Conservation (phyloP, 441 rosid genomes). For the Populus hybrid region DNA sequence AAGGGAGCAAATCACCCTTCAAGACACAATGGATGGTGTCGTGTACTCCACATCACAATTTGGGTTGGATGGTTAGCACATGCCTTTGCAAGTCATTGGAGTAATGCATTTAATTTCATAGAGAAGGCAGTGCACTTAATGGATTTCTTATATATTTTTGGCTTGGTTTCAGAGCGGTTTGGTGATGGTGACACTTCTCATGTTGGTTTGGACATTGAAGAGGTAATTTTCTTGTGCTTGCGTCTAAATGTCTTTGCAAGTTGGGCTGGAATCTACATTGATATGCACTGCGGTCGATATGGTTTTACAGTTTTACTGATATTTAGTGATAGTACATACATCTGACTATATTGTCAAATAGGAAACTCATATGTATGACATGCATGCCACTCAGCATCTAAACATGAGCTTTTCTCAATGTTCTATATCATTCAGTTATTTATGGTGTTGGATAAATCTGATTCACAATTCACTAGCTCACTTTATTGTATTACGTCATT, state of each 20-base stretch:
- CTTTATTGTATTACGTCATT: background rate
- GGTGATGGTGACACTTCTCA: conserved; percentile 98
- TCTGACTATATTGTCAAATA: background rate
- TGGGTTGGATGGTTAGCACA: conserved; percentile 90
- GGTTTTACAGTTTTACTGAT: background rate
- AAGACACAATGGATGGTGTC: conserved; percentile 97
- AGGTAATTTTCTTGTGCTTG: conserved; percentile 51
- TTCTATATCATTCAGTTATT: background rate
- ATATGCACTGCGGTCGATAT: background rate
- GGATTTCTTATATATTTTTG: conserved; percentile 16
- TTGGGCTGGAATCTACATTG: background rate
- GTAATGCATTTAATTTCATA: conserved; percentile 6
- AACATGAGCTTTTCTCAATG: background rate
- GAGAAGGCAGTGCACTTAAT: conserved; percentile 2
- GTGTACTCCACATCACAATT: conserved; percentile 90
- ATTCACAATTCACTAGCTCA: background rate
- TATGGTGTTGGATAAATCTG: background rate
- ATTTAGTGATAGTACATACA: background rate
- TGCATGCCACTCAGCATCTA: background rate
- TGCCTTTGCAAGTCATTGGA: conserved; percentile 17
- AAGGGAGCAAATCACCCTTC: conserved; percentile 98
- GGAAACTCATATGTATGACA: background rate
- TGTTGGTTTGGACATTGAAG: conserved; percentile 88
- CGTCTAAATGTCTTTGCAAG: background rate
- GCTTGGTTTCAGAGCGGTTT: conserved; percentile 73